A percentile compares a stretch with the other conserved stretches of the same genome.
phyloP scores from a whole-genome alignment of 805 yeast genomes.

The Metschnikowia picachoensis region DNA sequence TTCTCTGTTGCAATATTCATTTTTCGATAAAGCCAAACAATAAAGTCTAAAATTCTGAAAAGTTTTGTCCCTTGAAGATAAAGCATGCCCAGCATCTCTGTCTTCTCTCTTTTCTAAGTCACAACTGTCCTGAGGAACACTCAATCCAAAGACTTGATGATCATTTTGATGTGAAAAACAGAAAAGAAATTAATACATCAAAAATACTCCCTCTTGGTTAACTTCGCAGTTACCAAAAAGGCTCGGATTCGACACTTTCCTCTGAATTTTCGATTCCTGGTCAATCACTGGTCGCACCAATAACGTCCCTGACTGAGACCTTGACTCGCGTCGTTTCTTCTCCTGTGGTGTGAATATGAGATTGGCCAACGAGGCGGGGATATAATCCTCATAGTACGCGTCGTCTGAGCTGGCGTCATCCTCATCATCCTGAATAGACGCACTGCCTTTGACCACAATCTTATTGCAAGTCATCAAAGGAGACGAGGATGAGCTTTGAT shows the following conservation, averaged over 20 bases:
- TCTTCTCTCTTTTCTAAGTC: no score
- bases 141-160: no score
- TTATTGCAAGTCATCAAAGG: constrained; percentile 3
- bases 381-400: constrained; percentile 65
- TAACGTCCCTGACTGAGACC: constrained; percentile 46
- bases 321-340: constrained; percentile 60
- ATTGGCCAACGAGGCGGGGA: constrained; percentile 79
- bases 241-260: background rate
- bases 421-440: constrained; percentile 32
- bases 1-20: no score
- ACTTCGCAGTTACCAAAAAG: background rate
- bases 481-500: constrained; percentile 6
- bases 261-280: background rate
- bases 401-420: constrained; percentile 22
- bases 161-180: no score
- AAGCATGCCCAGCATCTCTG: no score
- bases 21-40: no score
- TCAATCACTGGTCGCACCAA: constrained; percentile 19
- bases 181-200: constrained; percentile 1
- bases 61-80: no score
- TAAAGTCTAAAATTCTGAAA: no score
- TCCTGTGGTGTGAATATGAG: constrained; percentile 76
- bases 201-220: background rate
- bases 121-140: no score
- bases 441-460: constrained; percentile 14